A percentile compares a stretch with the other conserved stretches of the same genome.
Conservation (phyloP, 1,284 basidiomycete genomes). For the Malassezia slooffiae region DNA sequence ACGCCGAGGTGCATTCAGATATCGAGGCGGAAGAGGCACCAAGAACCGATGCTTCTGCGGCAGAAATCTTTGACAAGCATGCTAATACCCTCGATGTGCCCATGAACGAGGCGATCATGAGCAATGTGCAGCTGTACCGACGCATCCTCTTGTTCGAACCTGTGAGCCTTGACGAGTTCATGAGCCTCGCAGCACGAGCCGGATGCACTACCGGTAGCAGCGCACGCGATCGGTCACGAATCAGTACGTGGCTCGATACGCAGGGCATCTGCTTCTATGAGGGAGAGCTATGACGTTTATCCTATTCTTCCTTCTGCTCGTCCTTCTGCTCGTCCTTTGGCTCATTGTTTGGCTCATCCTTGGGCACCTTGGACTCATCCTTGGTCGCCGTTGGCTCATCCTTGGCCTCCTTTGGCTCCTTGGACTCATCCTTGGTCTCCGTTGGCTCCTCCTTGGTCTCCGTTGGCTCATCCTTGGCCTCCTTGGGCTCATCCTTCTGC, state of each 20-base stretch:
- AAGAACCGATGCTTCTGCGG: too few relatives aligned
- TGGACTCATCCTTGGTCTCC: not conserved
- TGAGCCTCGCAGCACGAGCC: not conserved
- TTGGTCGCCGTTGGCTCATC: not conserved
- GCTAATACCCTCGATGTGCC: constrained; percentile 4
- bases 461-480: not conserved
- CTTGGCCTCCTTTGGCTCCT: not conserved
- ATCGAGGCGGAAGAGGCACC: too few relatives aligned
- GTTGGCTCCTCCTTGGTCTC: not conserved
- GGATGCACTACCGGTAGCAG: not conserved
- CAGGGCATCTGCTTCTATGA: constrained; percentile 16
- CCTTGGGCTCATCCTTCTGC: not conserved
- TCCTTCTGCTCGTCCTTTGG: not conserved
- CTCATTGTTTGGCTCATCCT: not conserved
- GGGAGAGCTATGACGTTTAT: not conserved
- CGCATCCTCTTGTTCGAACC: constrained; percentile 10
- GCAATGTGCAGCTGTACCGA: constrained; percentile 6
- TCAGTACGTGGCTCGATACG: constrained; percentile 13
- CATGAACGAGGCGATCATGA: constrained; percentile 1
- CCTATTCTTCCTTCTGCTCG: not conserved
- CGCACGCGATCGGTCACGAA: not conserved
- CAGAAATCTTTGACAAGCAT: constrained; percentile 1
- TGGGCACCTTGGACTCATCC: not conserved
- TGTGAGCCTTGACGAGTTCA: constrained; percentile 8
- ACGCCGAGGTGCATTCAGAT: not conserved